Base-by-base conservation (phyloP, 2,329 filamentous ascomycete genomes). In the Teratosphaeria nubilosa region DNA sequence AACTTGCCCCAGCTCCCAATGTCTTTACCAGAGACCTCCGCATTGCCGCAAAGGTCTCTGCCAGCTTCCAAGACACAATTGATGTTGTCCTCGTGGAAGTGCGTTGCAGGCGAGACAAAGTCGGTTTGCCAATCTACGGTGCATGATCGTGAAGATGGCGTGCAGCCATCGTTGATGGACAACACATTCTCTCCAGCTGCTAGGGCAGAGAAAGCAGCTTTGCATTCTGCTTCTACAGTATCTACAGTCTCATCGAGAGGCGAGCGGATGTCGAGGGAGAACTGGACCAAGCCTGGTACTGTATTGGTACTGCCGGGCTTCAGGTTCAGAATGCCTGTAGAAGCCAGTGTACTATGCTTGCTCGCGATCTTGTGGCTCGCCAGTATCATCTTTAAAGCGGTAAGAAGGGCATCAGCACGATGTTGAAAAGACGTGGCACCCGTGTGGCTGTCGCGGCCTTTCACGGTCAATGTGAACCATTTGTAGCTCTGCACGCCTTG, bases 401-500 rank as follows among this genome's bases (percentile, higher is more conserved):
- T 81, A 32, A 88, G 81, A 53, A 90, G 75, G 1, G 87, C 84
- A 69, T 91, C 87, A 5, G 82, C 81, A 20, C 87, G 81, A 58
- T 83, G 80, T 34, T 77, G 74, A 53, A 89, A 82, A 31, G 85
- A 83, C 0, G 88, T 91, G 0, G 88, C 90, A 1, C 88, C 88
- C 0, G 88, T 90, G 68, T 91, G 88, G 5, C 82, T 82, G 64
- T 90, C 87, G 63, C 82, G 76, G 1, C 88, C 87, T 10, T 76
- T 76, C 2, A 91, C 79, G 5, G 81, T 82, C 41, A 91, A 71
- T 0, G 82, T 86, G 70, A 84, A 85, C 88, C 88, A 91, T 59
- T 83, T 82, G 70, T 88, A 90, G 5, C 85, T 86, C 69, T 91
- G 87, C 1, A 88, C 87, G 2, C 86, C 87, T 32, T 81, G 80